Evolutionary conservation across 768 basidiomycete genomes (phyloP).

Genomic region (Strobilomyces echinocephalus): DNA sequence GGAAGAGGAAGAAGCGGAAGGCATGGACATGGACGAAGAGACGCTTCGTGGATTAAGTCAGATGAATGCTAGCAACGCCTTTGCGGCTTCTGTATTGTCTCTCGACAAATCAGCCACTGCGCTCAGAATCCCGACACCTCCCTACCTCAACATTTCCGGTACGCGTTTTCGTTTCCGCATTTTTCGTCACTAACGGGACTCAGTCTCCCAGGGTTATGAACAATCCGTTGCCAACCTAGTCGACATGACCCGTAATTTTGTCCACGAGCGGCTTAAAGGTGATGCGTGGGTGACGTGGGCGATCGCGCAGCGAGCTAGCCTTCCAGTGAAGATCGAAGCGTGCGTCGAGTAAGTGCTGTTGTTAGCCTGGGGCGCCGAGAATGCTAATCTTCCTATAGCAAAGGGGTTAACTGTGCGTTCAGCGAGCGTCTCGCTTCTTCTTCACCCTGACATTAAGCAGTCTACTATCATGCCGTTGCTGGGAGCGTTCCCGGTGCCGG

Average conservation of each 20-base stretch:
- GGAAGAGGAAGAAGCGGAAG: background rate
- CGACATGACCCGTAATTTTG: background rate
- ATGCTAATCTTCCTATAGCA: background rate
- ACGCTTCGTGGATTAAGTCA: background rate
- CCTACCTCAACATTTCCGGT: background rate
- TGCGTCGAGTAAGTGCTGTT: slow-evolving; percentile 1
- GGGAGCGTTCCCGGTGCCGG: background rate
- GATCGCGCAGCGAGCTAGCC: slow-evolving; percentile 3
- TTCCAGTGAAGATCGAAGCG: slow-evolving; percentile 4
- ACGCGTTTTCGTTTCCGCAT: background rate
- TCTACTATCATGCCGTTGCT: background rate
- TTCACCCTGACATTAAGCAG: background rate
- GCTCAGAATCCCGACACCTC: background rate
- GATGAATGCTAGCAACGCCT: background rate
- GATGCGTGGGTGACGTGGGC: slow-evolving; percentile 9
- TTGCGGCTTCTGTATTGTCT: background rate
- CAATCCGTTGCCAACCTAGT: background rate
- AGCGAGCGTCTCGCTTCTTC: background rate
- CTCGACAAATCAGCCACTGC: background rate
- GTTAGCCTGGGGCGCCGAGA: background rate
- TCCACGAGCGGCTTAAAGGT: slow-evolving; percentile 1
- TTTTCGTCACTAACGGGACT: background rate
- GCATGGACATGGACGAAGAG: background rate
- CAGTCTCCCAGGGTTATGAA: background rate
- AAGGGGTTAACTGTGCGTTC: slow-evolving; percentile 3